Evolutionary conservation across 2,329 filamentous ascomycete genomes (phyloP).

Genomic region (Alternaria novae-zelandiae): DNA sequence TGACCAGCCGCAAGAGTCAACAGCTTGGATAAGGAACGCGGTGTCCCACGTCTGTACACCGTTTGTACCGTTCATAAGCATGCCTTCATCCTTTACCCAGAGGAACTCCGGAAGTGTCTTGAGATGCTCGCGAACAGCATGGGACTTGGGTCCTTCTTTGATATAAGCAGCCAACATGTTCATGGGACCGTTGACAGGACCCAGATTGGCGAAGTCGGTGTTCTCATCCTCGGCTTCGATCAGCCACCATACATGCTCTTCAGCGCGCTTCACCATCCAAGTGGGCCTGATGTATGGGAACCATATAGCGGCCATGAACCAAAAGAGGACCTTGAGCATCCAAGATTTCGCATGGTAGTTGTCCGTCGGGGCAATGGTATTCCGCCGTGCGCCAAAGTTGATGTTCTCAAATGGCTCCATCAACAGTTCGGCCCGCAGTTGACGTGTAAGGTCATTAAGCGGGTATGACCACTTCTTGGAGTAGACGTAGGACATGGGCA

Average conservation of each 20-base stretch:
- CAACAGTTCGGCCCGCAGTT: slow-evolving; percentile 82
- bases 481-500: slow-evolving; percentile 90
- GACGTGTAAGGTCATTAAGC: slow-evolving; percentile 73
- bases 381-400: slow-evolving; percentile 77
- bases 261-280: slow-evolving; percentile 71
- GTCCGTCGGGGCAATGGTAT: slow-evolving; percentile 78
- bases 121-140: slow-evolving; percentile 75
- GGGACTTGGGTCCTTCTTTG: slow-evolving; percentile 76
- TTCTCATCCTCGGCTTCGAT: slow-evolving; percentile 93
- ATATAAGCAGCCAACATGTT: slow-evolving; percentile 89
- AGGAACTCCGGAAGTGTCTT: slow-evolving; percentile 85
- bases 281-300: slow-evolving; percentile 75
- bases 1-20: slow-evolving; percentile 80
- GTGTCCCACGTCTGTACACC: slow-evolving; percentile 99
- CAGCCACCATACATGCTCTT: slow-evolving; percentile 81
- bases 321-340: slow-evolving; percentile 80
- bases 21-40: slow-evolving; percentile 83
- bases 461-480: slow-evolving; percentile 82
- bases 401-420: slow-evolving; percentile 79
- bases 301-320: slow-evolving; percentile 79
- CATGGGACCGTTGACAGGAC: slow-evolving; percentile 88
- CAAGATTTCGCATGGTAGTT: slow-evolving; percentile 94
- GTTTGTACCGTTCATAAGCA: slow-evolving; percentile 95
- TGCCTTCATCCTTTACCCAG: slow-evolving; percentile 90
- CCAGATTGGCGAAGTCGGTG: slow-evolving; percentile 83